phyloP scores from a whole-genome alignment of 805 yeast species.

The Teunomyces funiuensis region DNA sequence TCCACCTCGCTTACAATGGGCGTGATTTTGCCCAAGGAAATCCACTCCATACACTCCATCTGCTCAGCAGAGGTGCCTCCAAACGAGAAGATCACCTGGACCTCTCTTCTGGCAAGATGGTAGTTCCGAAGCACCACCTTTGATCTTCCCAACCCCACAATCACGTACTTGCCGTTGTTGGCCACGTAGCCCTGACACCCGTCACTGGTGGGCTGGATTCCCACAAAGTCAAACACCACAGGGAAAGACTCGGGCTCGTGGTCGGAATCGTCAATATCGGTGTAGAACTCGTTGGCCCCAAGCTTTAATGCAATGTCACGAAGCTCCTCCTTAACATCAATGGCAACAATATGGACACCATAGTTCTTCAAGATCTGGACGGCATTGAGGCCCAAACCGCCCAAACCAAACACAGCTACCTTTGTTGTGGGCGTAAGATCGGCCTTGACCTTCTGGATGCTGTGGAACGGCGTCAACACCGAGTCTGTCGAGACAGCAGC shows the following conservation, averaged over 20 bases:
- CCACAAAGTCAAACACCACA: constrained; percentile 39
- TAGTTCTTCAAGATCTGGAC: constrained; percentile 36
- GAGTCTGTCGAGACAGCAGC: constrained; percentile 46
- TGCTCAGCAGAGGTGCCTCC: constrained; percentile 49
- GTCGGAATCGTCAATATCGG: constrained; percentile 24
- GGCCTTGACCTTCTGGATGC: constrained; percentile 35
- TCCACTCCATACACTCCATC: constrained; percentile 43
- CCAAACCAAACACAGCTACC: constrained; percentile 40
- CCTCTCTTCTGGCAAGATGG: constrained; percentile 42
- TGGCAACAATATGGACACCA: constrained; percentile 34
- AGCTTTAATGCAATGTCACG: constrained; percentile 24
- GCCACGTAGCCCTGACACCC: constrained; percentile 31
- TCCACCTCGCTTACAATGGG: constrained; percentile 33
- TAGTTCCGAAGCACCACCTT: constrained; percentile 31
- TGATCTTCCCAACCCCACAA: constrained; percentile 44
- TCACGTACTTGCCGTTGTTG: constrained; percentile 37
- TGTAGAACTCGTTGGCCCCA: constrained; percentile 45
- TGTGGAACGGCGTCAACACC: constrained; percentile 43
- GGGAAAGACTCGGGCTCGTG: constrained; percentile 38
- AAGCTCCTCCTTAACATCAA: constrained; percentile 31
- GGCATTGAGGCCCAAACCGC: constrained; percentile 45
- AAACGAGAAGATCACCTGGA: constrained; percentile 37
- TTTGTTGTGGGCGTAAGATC: constrained; percentile 31
- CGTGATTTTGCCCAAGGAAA: constrained; percentile 36
- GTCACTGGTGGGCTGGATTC: constrained; percentile 32